Evolutionary conservation across 805 yeast genomes (phyloP).

Genomic region (Nakazawaea holstii): DNA sequence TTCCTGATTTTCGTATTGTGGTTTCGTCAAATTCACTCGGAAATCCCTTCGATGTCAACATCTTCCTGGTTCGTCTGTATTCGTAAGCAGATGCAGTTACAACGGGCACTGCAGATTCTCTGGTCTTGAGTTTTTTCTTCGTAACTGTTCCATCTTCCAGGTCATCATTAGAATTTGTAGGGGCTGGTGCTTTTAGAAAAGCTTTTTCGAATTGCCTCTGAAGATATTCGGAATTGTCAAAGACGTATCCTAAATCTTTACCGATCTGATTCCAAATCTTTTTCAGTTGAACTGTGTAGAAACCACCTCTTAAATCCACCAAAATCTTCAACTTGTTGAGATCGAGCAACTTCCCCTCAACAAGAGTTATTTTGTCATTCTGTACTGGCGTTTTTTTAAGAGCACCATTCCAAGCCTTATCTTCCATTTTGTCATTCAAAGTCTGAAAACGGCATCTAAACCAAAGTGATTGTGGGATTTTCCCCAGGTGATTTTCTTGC

Average conservation of each 20-base stretch:
- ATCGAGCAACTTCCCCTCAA: slow-evolving; percentile 64
- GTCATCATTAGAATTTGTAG: neutral
- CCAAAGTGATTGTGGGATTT: slow-evolving; percentile 44
- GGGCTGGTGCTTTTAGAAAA: neutral
- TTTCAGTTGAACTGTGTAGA: slow-evolving; percentile 50
- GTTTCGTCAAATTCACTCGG: slow-evolving; percentile 42
- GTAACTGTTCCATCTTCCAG: neutral
- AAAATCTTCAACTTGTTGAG: slow-evolving; percentile 51
- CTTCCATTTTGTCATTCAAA: slow-evolving; percentile 37
- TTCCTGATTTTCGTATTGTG: slow-evolving; percentile 36
- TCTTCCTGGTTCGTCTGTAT: slow-evolving; percentile 39
- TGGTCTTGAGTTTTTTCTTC: neutral
- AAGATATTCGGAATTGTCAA: neutral
- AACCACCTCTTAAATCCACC: slow-evolving; percentile 66
- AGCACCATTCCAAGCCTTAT: too few species aligned
- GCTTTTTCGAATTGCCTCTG: slow-evolving; percentile 20
- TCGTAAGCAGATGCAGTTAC: slow-evolving; percentile 41
- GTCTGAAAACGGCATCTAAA: slow-evolving; percentile 46
- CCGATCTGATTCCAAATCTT: slow-evolving; percentile 84
- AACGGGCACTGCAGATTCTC: slow-evolving; percentile 24
- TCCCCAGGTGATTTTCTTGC: slow-evolving; percentile 27
- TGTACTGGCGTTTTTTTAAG: too few species aligned
- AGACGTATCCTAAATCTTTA: slow-evolving; percentile 67
- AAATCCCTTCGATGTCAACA: slow-evolving; percentile 46
- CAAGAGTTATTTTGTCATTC: slow-evolving; percentile 50